Evolutionary conservation across 2,329 filamentous ascomycete genomes (phyloP), one percentile per base, ranked within the genome.

Genomic region (Trichoderma cornu-damae): DNA sequence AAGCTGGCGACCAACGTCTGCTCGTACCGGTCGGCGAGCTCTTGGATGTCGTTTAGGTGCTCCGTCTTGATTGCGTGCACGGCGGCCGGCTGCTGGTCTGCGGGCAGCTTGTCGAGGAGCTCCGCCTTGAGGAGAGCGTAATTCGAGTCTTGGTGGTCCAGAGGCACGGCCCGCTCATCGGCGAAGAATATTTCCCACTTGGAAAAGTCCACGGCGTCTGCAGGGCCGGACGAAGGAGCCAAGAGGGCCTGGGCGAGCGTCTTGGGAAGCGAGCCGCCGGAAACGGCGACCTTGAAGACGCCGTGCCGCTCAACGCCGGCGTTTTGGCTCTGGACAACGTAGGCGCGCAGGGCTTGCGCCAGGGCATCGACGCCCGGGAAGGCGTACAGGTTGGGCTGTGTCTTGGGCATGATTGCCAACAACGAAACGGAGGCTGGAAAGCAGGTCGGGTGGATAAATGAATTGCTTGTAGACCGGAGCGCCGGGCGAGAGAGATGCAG

Each of bases 171-270:
- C 68, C 94, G 89, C 80, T 99, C 94, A 71, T 99, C 94, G 69
- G 93, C 93, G 74, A 96, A 97, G 81, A 97, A 99, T 69, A 99
- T 90, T 68, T 97, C 89, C 94, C 94, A 99, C 73, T 89, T 90
- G 70, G 81, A 78, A 74, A 95, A 96, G 66, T 88, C 79, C 64
- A 92, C 75, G 3, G 77, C 80, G 69, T 91, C 89, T 57, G 86
- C 70, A 40, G 74, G 69, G 8, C 73, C 77, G 20, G 72, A 68
- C 28, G 75, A 74, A 63, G 68, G 75, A 65, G 83, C 69, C 24
- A 97, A 83, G 9, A 97, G 84, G 8, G 91, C 91, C 71, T 90
- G 84, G 44, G 91, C 90, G 40, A 99, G 86, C 12, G 87, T 89
- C 69, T 90, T 87, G 58, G 94, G 94, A 44, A 99, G 84, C 14